Evolutionary conservation across 1,139 yeast genomes (phyloP).

Genomic region (Suhomyces yuchorum): DNA sequence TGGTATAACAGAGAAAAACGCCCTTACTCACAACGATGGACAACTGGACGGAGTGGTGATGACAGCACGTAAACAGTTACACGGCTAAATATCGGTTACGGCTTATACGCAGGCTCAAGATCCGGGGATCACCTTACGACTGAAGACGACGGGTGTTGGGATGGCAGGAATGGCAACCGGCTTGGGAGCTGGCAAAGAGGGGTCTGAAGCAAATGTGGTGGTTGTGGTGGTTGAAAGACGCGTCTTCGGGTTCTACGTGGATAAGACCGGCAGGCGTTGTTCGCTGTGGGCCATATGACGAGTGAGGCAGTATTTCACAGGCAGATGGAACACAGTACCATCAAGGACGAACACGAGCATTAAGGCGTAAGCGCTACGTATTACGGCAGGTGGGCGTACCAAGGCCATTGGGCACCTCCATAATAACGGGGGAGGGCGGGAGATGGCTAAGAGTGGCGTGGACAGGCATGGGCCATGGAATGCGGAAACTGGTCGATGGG

Average conservation of each 20-base stretch:
- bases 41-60: slow-evolving; percentile 1
- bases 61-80: slow-evolving; percentile 9
- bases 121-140: slow-evolving; percentile 4
- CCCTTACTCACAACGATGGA: background rate
- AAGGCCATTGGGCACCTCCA: background rate
- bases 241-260: background rate
- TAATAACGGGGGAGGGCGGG: background rate
- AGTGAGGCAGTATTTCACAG: slow-evolving; percentile 8
- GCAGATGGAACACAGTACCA: slow-evolving; percentile 3
- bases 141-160: background rate
- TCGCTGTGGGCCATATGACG: background rate
- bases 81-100: slow-evolving; percentile 5
- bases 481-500: background rate
- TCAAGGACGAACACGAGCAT: background rate
- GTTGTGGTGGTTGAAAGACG: background rate
- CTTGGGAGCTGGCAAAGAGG: background rate
- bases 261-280: background rate
- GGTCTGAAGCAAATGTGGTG: too few relatives aligned
- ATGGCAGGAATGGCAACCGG: background rate
- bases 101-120: slow-evolving; percentile 3
- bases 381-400: background rate
- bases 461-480: background rate
- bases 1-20: background rate
- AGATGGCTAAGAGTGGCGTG: background rate
- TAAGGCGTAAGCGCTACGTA: background rate